Base-by-base conservation (phyloP, 352 stramenopile species). In the Globisporangium rhizosaccharum region DNA sequence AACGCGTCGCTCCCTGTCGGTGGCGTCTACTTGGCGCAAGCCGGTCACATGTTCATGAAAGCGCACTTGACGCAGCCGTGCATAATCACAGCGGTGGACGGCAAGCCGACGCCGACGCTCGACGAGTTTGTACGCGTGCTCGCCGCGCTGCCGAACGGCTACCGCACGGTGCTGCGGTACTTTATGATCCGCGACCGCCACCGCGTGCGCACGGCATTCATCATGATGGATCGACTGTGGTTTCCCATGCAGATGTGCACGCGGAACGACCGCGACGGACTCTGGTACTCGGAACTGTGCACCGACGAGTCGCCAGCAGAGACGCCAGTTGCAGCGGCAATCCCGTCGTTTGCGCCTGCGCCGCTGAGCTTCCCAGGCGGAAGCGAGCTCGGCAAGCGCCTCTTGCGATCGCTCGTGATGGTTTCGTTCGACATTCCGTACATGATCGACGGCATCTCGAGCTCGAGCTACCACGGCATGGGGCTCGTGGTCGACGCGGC, bases 401-500 rank as follows among this genome's bases (percentile, higher is more conserved):
- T 89, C 12, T 57, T 94, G 46, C 52, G 76, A 20, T 92, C 85
- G 18, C 75, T 97, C 2, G 89, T 97, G 14, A 96, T 96, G 87
- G 88, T 96, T 2, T 80, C 80, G n/a, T 96, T 96, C 66, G 86
- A 96, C 56, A 90, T 96, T 51, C 89, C 89, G n/a, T 96, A 95
- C 64, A 90, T 92, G 75, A 77, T 96, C 57, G 90, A 97, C 64
- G 90, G 87, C 20, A 93, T 97, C 56, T 92, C 83, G 20, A 92
- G 81, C 65, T 94, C 81, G 2, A 93, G 80, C 47, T 97, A 95
- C 57, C 76, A 94, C 44, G 92, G 91, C 10, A 85, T 91, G 25
- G 90, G 90, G n/a, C 61, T 97, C 14, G 84, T 98, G 0, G 77
- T 98, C 1, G 88, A 98, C 62, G 73, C 72, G 0, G 65, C 76